phyloP scores from a whole-genome alignment of 2,329 filamentous ascomycete genomes.

The Ilyonectria sp. region DNA sequence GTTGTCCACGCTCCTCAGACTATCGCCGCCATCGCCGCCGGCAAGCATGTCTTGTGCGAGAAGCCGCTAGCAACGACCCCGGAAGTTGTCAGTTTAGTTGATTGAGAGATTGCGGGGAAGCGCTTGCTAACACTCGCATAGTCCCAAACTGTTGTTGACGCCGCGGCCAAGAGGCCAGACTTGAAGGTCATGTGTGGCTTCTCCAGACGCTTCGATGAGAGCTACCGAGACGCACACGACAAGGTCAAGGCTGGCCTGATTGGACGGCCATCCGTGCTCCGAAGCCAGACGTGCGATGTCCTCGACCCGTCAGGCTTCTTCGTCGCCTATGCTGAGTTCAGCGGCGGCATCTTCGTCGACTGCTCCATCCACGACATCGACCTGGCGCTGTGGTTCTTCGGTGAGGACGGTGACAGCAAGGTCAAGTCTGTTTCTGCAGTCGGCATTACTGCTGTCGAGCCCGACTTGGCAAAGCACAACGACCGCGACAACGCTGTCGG shows the following conservation, averaged over 20 bases:
- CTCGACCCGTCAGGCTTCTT: conserved; percentile 77
- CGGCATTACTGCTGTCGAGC: conserved; percentile 50
- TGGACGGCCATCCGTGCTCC: conserved; percentile 72
- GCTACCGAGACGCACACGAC: conserved; percentile 72
- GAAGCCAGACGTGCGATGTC: conserved; percentile 78
- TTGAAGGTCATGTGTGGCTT: conserved; percentile 71
- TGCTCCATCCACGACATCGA: conserved; percentile 78
- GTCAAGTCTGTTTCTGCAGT: conserved; percentile 48
- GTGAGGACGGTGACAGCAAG: conserved; percentile 45
- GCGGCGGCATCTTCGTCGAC: conserved; percentile 80
- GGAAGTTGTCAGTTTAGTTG: conserved; percentile 31
- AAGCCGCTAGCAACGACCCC: conserved; percentile 71
- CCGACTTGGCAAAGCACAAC: conserved; percentile 46
- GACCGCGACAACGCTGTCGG: conserved; percentile 59
- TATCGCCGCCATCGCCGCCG: conserved; percentile 68
- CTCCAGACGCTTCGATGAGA: conserved; percentile 68
- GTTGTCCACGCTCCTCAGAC: conserved; percentile 72
- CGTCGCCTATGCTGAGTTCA: conserved; percentile 75
- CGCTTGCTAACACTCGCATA: background rate
- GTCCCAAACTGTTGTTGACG: conserved; percentile 28
- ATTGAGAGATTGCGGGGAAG: background rate
- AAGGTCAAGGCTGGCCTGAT: conserved; percentile 69
- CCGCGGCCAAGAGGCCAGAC: conserved; percentile 60
- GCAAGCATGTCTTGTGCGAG: conserved; percentile 72
- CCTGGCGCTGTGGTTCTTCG: conserved; percentile 51